Conservation (phyloP, 1,284 basidiomycete species). For the Microbotryum violaceum region DNA sequence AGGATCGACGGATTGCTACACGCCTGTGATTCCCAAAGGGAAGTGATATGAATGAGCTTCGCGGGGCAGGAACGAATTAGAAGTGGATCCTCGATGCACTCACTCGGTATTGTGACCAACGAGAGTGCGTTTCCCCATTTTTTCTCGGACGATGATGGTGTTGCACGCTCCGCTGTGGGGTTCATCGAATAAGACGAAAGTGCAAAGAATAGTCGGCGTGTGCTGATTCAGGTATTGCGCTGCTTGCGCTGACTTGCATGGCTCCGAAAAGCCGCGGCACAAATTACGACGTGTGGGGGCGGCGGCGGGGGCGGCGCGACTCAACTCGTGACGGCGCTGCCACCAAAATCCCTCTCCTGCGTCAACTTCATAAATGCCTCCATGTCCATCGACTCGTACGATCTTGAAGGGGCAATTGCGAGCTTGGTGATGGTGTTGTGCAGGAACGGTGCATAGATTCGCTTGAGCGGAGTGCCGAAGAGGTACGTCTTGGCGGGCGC, state of each 20-base stretch:
- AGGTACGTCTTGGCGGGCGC: conserved; percentile 22
- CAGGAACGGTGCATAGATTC: conserved; percentile 33
- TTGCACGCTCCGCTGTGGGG: conserved; percentile 30
- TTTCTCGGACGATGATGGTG: conserved; percentile 27
- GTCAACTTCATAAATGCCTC: conserved; percentile 24
- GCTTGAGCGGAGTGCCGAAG: conserved; percentile 21
- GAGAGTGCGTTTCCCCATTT: conserved; percentile 25
- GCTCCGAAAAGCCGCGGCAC: not conserved
- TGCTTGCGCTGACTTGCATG: too few species aligned
- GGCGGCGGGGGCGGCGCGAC: not conserved
- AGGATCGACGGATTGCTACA: conserved; percentile 26
- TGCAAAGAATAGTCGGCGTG: too few species aligned
- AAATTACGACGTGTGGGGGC: not conserved
- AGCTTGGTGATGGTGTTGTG: conserved; percentile 34
- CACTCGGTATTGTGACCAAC: conserved; percentile 32
- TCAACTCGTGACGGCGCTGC: conserved; percentile 31
- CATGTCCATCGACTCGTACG: conserved; percentile 27
- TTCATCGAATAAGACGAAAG: too few species aligned
- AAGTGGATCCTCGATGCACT: not conserved
- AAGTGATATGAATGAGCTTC: not conserved
- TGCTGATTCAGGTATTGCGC: too few species aligned
- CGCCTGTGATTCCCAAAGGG: conserved; percentile 13
- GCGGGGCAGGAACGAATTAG: not conserved
- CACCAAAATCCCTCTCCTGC: conserved; percentile 29
- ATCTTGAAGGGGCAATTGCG: conserved; percentile 24